Base-by-base conservation (phyloP, 148 eudicot species). In the Nepenthes gracilis region DNA sequence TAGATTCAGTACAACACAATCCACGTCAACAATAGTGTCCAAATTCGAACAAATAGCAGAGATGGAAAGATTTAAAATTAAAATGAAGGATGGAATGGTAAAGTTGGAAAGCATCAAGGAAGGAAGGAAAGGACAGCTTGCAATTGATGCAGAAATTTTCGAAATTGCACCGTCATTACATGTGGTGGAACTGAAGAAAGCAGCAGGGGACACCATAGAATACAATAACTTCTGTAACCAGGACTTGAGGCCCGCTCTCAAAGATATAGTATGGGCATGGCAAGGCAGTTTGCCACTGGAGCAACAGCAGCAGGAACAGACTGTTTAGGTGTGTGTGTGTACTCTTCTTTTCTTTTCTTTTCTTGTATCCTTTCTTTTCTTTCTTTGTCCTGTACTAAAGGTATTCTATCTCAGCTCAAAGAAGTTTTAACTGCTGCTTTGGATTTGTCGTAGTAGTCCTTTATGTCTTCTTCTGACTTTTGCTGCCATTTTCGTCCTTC, bases 111-210 rank as follows among this genome's bases (percentile, higher is more conserved):
- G 90, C 32, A 72, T 33, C n/a, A 81, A 78, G 65, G 83, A 74
- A 70, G 87, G 96, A 35, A 74, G 93, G 61, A 91, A 85, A 60
- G 96, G 96, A 15, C 43, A 62, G 34, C 63, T 91, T 35, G 78
- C 63, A 3, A 85, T 91, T 10, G 80, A 87, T 23, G 96, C 97
- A 0, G 90, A 88, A 70, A 87, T 91, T 1, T 88, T 83, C 57
- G 90, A 87, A 76, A 79, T 91, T 3, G 75, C 96, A 14, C 96
- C 97, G 13, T 75, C 77, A 43, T 75, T 85, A 51, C 87, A 85
- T 49, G 63, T 91, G 64, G 80, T 91, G 70, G 97, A 91, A 75
- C 73, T 91, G 56, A 91, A 74, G 74, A 91, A 91, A 64, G 64
- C 73, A 5, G 67, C 84, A 0, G 97, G 97, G 2, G 96, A 91